Evolutionary conservation across 768 basidiomycete species (phyloP).

Genomic region (Chlorophyllum brunneum): DNA sequence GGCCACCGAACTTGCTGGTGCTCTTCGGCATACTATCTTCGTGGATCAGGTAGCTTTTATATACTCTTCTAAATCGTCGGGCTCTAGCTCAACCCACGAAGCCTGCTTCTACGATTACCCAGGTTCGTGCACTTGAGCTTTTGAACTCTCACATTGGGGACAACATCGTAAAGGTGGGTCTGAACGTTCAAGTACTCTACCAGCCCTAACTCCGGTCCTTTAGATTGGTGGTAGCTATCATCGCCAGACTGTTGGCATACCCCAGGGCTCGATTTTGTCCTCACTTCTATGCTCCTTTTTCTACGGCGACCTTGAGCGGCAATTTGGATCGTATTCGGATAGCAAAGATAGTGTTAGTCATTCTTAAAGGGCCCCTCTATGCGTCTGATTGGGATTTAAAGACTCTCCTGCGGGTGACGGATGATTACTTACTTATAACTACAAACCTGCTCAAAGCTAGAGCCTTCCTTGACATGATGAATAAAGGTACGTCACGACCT

Average conservation of each 20-base stretch:
- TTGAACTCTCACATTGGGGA: conserved; percentile 88
- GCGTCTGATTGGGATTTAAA: conserved; percentile 25
- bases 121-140: conserved; percentile 61
- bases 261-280: conserved; percentile 96
- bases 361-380: background rate
- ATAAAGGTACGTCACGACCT: conserved; percentile 42
- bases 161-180: conserved; percentile 84
- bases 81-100: background rate
- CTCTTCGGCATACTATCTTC: conserved; percentile 74
- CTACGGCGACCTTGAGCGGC: conserved; percentile 86
- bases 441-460: conserved; percentile 56
- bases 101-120: conserved; percentile 51
- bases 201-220: background rate
- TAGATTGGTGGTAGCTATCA: conserved; percentile 83
- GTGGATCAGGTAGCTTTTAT: conserved; percentile 67
- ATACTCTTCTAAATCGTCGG: background rate
- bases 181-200: background rate
- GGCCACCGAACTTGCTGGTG: conserved; percentile 62
- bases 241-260: conserved; percentile 90
- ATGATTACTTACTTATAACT: conserved; percentile 91
- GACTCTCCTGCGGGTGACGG: conserved; percentile 83
- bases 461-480: conserved; percentile 74
- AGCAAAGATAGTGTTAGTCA: conserved; percentile 60
- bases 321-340: conserved; percentile 46
- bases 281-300: conserved; percentile 91